Evolutionary conservation across 1,139 yeast species (phyloP).

Genomic region (Pichia sp.): DNA sequence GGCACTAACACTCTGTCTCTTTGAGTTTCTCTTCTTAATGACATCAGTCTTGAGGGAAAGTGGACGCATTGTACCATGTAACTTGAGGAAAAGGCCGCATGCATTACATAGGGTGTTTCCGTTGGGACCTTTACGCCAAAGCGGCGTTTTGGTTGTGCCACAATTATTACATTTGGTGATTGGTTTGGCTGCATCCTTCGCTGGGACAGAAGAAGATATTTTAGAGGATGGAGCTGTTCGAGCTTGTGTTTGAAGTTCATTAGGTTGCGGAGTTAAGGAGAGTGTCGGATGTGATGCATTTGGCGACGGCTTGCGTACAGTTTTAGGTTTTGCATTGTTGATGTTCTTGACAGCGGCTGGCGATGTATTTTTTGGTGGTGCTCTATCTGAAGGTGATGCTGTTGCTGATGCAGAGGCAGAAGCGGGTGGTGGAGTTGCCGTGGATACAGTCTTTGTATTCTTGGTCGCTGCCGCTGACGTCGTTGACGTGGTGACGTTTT

Average conservation of each 20-base stretch:
- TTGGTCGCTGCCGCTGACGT: not conserved
- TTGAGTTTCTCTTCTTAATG: constrained; percentile 46
- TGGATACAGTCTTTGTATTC: too few relatives aligned
- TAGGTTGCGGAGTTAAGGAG: constrained; percentile 9
- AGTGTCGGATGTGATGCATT: too few relatives aligned
- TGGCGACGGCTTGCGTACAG: too few relatives aligned
- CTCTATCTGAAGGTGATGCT: too few relatives aligned
- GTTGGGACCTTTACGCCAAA: constrained; percentile 51
- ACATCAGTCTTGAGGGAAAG: constrained; percentile 51
- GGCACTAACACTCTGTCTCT: constrained; percentile 24
- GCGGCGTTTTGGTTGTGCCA: constrained; percentile 48
- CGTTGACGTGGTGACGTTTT: constrained; percentile 11
- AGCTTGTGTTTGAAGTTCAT: constrained; percentile 13
- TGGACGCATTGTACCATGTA: constrained; percentile 55
- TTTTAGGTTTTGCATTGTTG: too few relatives aligned
- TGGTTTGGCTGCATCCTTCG: constrained; percentile 13
- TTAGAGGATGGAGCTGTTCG: constrained; percentile 10
- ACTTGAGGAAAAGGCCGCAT: constrained; percentile 49
- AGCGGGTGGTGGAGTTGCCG: too few relatives aligned
- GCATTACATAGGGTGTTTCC: constrained; percentile 57
- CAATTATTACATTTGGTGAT: constrained; percentile 41
- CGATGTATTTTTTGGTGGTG: too few relatives aligned
- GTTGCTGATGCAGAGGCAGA: too few relatives aligned
- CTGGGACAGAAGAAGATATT: constrained; percentile 19
- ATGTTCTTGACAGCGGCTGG: too few relatives aligned